Evolutionary conservation across 2,329 filamentous ascomycete genomes (phyloP).

Genomic region (Fusarium aywerte): DNA sequence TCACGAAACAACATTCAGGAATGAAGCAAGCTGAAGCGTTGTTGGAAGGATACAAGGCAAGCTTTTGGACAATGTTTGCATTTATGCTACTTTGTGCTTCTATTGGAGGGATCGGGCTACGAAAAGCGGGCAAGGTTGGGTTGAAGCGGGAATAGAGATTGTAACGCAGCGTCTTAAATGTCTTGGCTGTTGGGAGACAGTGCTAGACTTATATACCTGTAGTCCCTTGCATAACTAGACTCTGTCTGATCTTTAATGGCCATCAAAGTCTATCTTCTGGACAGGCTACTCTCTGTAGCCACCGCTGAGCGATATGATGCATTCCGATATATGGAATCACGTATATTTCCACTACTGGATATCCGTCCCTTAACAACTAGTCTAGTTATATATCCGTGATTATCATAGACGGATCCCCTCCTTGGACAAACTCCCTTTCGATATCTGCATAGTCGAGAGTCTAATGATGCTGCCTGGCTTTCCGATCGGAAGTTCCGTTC

Average conservation of each 20-base stretch:
- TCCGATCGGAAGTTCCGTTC: not conserved
- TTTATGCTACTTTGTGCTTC: slow-evolving; percentile 56
- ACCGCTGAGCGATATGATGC: too few species aligned
- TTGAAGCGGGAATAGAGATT: slow-evolving; percentile 54
- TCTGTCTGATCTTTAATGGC: not conserved
- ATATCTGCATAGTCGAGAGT: too few species aligned
- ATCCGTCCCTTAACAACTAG: too few species aligned
- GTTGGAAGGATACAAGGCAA: slow-evolving; percentile 61
- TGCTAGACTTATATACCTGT: not conserved
- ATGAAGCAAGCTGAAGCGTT: slow-evolving; percentile 48
- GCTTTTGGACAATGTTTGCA: slow-evolving; percentile 63
- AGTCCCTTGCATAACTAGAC: not conserved
- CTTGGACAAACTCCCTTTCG: too few species aligned
- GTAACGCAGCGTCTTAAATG: not conserved
- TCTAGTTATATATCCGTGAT: not conserved
- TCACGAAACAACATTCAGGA: slow-evolving; percentile 50
- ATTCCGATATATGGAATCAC: not conserved
- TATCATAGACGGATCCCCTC: not conserved
- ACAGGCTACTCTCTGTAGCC: not conserved
- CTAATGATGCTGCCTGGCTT: not conserved
- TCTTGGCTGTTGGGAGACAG: not conserved
- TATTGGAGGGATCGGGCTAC: slow-evolving; percentile 54
- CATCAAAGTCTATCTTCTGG: not conserved
- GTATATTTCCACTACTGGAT: not conserved
- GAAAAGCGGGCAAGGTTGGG: slow-evolving; percentile 46